Conservation (phyloP, 805 yeast species). For the Candida oleophila region DNA sequence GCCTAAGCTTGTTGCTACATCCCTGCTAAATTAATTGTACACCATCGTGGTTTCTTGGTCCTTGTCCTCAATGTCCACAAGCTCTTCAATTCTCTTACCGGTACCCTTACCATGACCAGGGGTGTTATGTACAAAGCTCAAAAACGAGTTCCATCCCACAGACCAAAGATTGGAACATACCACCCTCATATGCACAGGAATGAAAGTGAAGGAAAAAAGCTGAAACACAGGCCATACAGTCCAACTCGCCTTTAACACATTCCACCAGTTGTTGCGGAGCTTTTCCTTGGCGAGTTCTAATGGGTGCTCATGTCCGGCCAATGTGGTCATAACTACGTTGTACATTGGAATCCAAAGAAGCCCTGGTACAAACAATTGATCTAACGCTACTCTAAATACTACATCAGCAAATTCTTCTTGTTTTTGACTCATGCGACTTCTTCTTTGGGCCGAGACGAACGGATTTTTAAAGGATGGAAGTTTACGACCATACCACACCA, state of each 20-base stretch:
- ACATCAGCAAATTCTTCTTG: constrained; percentile 18
- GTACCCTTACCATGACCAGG: constrained; percentile 38
- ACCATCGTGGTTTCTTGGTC: constrained; percentile 35
- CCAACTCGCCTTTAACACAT: constrained; percentile 40
- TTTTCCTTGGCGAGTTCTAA: constrained; percentile 30
- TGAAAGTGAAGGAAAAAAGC: constrained; percentile 32
- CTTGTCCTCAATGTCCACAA: constrained; percentile 40
- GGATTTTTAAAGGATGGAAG: constrained; percentile 37
- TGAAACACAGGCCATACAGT: constrained; percentile 43
- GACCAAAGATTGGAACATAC: constrained; percentile 39
- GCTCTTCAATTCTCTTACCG: constrained; percentile 35
- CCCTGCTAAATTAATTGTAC: constrained; percentile 17
- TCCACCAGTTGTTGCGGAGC: constrained; percentile 39
- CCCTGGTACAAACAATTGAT: constrained; percentile 37
- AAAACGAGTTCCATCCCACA: constrained; percentile 42
- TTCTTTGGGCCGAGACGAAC: constrained; percentile 20
- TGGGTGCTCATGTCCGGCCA: constrained; percentile 37
- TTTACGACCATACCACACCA: constrained; percentile 37
- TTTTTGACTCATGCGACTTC: constrained; percentile 12
- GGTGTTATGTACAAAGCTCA: constrained; percentile 49
- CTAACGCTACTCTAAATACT: constrained; percentile 28
- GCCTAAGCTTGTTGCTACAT: too few species aligned
- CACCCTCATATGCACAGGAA: constrained; percentile 39
- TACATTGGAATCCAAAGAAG: constrained; percentile 44
- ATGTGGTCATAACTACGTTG: constrained; percentile 35